Evolutionary conservation across 2,329 filamentous ascomycete species (phyloP).

Genomic region (Escovopsis weberi): DNA sequence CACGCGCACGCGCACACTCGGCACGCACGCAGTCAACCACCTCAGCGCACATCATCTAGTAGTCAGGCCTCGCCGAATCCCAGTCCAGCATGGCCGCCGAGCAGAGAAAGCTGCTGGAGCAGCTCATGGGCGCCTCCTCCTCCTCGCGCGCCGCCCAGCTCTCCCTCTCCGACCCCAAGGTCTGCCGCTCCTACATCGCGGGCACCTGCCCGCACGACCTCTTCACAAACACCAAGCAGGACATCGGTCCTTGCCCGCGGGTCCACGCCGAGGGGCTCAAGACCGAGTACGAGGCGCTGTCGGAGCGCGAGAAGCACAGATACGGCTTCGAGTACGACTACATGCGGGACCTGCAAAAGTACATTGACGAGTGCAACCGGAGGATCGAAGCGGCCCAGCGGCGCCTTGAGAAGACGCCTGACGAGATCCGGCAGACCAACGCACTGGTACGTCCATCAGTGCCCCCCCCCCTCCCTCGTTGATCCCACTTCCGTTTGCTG

Average conservation of each 20-base stretch:
- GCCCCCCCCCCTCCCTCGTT: too few relatives aligned
- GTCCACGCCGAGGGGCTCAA: slow-evolving; percentile 82
- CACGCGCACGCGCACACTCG: too few relatives aligned
- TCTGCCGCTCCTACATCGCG: slow-evolving; percentile 85
- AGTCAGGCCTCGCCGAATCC: too few relatives aligned
- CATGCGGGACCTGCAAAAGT: slow-evolving; percentile 86
- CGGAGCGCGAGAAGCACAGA: slow-evolving; percentile 55
- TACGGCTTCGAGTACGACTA: slow-evolving; percentile 96
- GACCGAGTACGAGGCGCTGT: slow-evolving; percentile 67
- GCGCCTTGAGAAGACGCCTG: slow-evolving; percentile 87
- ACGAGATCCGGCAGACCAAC: slow-evolving; percentile 94
- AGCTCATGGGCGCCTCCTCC: slow-evolving; percentile 72
- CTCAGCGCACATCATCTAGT: too few relatives aligned
- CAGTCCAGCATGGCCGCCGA: slow-evolving; percentile 67
- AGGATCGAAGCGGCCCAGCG: slow-evolving; percentile 84
- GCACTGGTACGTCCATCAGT: slow-evolving; percentile 38
- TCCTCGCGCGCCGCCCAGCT: slow-evolving; percentile 65
- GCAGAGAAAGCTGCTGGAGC: slow-evolving; percentile 96
- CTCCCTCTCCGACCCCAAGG: slow-evolving; percentile 79
- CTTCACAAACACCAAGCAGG: slow-evolving; percentile 98
- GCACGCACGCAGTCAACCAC: too few relatives aligned
- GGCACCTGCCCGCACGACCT: slow-evolving; percentile 96
- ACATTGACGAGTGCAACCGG: slow-evolving; percentile 92
- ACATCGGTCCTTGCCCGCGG: slow-evolving; percentile 78
- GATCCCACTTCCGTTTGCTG: too few relatives aligned